Evolutionary conservation across 352 stramenopile species (phyloP), one percentile per base, ranked within the genome.

Genomic region (Phytophthora meadii): DNA sequence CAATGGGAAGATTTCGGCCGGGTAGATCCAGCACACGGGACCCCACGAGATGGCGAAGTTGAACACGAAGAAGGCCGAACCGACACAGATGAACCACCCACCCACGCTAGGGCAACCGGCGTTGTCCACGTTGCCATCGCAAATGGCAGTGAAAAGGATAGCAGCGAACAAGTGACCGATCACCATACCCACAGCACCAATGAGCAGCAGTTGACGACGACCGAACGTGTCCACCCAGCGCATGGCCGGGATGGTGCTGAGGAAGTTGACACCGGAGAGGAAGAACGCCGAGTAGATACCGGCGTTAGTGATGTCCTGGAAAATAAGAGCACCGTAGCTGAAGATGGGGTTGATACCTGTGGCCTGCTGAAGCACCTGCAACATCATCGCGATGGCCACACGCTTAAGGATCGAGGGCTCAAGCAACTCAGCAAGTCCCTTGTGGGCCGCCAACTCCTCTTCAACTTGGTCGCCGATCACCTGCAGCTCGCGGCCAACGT

Each of bases 21-120:
- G 76, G 53, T 84, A 81, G 44, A 87, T 68, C 78, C 78, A 87
- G 27, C 70, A 49, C n/a, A 82, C 53, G 17, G 78, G 46, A 19
- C 41, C 41, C 41, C 41, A 48, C 19, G 41, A 48, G 9, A 48
- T 48, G 19, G 41, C 41, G 19, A 51, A 51, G 44, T 51, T 51
- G 44, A 51, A 51, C 12, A 51, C 44, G 44, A 51, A 51, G 44
- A 51, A 51, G 32, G 48, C 48, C 19, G 48, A 45, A 0, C 48
- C 48, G 3, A 55, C 17, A 5, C 48, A 55, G 28, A 55, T 55
- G 32, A 55, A 55, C 48, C 48, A 55, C 4, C 48, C 44, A 7
- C 27, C 27, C 27, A 30, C 58, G 11, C 45, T 54, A 2, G 70
- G 58, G 36, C 77, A 81, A 10, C 50, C 66, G 8, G 63, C 58